Base-by-base conservation (phyloP, 352 stramenopile genomes). In the Pythium insidiosum region DNA sequence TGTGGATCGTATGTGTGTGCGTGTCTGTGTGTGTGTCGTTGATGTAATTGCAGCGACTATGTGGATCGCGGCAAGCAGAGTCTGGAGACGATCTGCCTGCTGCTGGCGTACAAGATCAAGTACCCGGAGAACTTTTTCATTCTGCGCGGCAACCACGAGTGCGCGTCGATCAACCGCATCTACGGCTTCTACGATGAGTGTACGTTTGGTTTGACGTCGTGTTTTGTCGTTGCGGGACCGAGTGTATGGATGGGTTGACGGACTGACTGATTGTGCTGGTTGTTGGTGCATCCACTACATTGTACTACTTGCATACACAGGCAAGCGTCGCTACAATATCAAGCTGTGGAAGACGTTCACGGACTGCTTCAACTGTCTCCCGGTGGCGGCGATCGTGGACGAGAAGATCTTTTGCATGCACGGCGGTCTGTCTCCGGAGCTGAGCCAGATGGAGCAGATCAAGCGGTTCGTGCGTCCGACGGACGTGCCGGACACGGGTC, bases 341-440 rank as follows among this genome's bases (percentile, higher is more conserved):
- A 31, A 48, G 36, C 36, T 42, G 36, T 42, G 36, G 36, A 42
- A 42, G 36, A 42, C 36, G 18, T 42, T 42, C 34, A 39, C 34
- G 12, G 34, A 39, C 43, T 94, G 91, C 64, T 56, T 94, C 25
- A 43, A 43, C 37, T 86, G 68, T 36, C 60, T 99, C 16, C 95
- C 96, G 5, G 93, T 98, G 23, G 92, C 95, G 5, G 96, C 96
- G 0, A 95, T 99, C 42, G 95, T 99, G 34, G 96, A 99, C 56
- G 95, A 99, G 55, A 98, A 98, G 67, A 99, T 99, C 55, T 98
- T 99, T 56, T 99, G 96, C 66, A 98, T 98, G 67, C 96, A 99
- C 63, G 96, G 96, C 25, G 91, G 92, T 12, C 61, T 98, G 18
- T 98, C 83, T 47, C 96, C 96, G 1, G 94, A 98, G 50, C 77